Conservation (phyloP, 352 stramenopile species). For the Pythium aquatile region DNA sequence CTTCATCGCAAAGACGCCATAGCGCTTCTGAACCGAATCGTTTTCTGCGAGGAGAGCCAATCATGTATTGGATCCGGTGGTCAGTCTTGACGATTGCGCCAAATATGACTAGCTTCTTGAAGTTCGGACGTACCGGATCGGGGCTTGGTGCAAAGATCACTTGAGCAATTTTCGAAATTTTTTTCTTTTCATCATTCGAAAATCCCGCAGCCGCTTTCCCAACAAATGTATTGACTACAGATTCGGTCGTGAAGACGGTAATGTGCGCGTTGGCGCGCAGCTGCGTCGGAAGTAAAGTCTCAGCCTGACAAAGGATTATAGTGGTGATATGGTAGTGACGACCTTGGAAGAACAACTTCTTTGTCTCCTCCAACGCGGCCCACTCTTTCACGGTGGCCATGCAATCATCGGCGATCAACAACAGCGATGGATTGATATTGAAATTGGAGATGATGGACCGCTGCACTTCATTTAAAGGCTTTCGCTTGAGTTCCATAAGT, state of each 20-base stretch:
- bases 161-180: not conserved
- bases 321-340: not conserved
- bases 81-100: not conserved
- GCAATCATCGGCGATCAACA: conserved; percentile 3
- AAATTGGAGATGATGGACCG: not conserved
- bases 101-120: conserved; percentile 2
- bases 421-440: conserved; percentile 1
- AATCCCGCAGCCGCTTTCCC: not conserved
- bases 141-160: not conserved
- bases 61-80: not conserved
- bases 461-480: not conserved
- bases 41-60: not conserved
- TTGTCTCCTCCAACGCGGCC: not conserved
- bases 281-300: not conserved
- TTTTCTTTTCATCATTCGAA: conserved; percentile 1
- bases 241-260: not conserved
- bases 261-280: not conserved
- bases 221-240: not conserved
- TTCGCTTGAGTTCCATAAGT: not conserved
- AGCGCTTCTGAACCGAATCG: not conserved
- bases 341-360: not conserved
- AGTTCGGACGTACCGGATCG: not conserved
- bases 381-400: not conserved
- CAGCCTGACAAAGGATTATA: not conserved
- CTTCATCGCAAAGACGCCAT: no score